Evolutionary conservation across 441 rosid genomes (phyloP), one percentile per base, ranked within the genome.

Genomic region (Gossypium lobatum): DNA sequence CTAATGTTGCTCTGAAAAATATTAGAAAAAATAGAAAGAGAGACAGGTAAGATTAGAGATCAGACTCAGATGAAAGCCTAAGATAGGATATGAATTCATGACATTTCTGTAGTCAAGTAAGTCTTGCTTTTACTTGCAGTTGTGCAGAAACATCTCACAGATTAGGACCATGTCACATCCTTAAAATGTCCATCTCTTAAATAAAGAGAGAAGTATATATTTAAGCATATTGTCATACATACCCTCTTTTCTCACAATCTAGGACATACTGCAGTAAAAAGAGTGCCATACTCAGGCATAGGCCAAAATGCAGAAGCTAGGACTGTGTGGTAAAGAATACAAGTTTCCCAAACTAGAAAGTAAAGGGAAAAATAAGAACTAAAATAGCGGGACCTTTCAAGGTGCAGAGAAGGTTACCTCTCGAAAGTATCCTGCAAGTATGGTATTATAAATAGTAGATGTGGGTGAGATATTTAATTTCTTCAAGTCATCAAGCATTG

Each of bases 361-460:
- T 14, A 8, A 46, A 59, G 59, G 57, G 39, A 52, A 58, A 65
- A 31, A 58, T 11, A 63, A 23, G 18, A 70, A 42, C 20, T 1
- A 53, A 63, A 79, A 69, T 9, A 73, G 45, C 14, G 11, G 52
- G 34, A 77, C 58, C 28, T 58, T 62, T 70, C 46, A 53, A 13
- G 18, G 64, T 34, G 37, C 11, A 39, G 37, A 55, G 37, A 48
- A 81, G 74, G 78, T 80, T 75, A 95, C 98, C 93, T 93, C 88
- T 67, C 91, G 91, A 74, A 81, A 95, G 75, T 85, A 90, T 73
- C 95, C 98, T 64, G 71, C 88, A 88, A 95, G 80, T 76, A 95
- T 87, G 70, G 88, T 75, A 68, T 93, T 95, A 83, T 86, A 95
- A 89, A 95, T 89, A 87, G 69, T 71, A 75, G 87, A 68, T 37